Evolutionary conservation across 306 rosid genomes (phyloP).

Genomic region (Acacia acuminata): DNA sequence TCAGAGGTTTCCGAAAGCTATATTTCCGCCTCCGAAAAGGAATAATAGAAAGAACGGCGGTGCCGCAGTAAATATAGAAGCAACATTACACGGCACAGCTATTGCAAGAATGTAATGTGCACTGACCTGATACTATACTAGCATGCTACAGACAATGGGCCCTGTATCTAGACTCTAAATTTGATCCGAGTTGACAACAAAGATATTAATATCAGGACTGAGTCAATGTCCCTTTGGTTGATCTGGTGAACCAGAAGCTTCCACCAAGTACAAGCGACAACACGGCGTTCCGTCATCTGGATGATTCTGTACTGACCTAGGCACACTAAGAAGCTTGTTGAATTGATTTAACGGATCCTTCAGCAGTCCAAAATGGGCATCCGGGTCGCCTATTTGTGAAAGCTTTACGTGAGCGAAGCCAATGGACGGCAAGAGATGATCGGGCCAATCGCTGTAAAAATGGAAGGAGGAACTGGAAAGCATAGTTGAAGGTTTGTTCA

Average conservation of each 20-base stretch:
- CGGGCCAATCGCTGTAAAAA: conserved; percentile 99
- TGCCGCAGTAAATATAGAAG: background rate
- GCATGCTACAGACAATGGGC: conserved; percentile 34
- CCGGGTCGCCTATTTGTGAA: conserved; percentile 97
- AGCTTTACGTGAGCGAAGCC: conserved; percentile 78
- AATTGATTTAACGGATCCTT: conserved; percentile 78
- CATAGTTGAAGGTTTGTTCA: conserved; percentile 88
- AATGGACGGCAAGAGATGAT: conserved; percentile 87
- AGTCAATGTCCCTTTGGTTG: conserved; percentile 37
- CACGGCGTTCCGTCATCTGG: conserved; percentile 96
- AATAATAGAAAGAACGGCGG: background rate
- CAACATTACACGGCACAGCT: conserved; percentile 12
- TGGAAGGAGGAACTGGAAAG: conserved; percentile 73
- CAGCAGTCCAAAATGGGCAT: conserved; percentile 90
- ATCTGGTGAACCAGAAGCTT: conserved; percentile 88
- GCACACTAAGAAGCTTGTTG: conserved; percentile 85
- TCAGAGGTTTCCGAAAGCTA: conserved; percentile 24
- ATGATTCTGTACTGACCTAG: conserved; percentile 75
- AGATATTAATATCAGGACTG: conserved; percentile 35
- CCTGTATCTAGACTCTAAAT: conserved; percentile 35
- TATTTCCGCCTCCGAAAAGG: background rate
- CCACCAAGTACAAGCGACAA: conserved; percentile 85
- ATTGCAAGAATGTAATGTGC: conserved; percentile 24
- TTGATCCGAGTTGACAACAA: conserved; percentile 6
- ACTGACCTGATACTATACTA: conserved; percentile 29